phyloP scores from a whole-genome alignment of 192 early-diverging fungal genomes.

The Podila epicladia region DNA sequence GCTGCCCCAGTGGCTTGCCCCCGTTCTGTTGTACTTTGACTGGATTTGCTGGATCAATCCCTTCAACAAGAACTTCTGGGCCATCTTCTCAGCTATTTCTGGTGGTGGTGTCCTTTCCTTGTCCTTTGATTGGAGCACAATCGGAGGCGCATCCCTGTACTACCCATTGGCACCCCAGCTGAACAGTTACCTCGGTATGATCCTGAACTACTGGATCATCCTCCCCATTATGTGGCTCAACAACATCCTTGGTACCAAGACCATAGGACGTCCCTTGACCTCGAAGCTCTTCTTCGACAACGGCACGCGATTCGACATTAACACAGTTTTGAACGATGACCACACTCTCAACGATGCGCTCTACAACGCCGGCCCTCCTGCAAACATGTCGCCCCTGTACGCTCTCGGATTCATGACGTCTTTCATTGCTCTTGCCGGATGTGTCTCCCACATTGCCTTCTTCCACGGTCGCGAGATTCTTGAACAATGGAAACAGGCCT shows the following conservation, averaged over 20 bases:
- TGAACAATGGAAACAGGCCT: constrained; percentile 2
- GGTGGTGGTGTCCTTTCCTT: constrained; percentile 78
- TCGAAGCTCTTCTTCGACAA: constrained; percentile 22
- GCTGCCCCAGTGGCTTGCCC: constrained; percentile 35
- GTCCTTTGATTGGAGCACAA: constrained; percentile 72
- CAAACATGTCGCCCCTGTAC: constrained; percentile 56
- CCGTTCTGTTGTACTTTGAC: constrained; percentile 32
- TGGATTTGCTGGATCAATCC: constrained; percentile 37
- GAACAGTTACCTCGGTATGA: constrained; percentile 66
- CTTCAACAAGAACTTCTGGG: constrained; percentile 31
- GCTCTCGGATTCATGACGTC: constrained; percentile 43
- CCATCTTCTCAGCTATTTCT: constrained; percentile 52
- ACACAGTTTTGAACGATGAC: constrained; percentile 63
- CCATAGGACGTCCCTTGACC: constrained; percentile 18
- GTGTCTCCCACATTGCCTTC: constrained; percentile 64
- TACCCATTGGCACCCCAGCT: constrained; percentile 32
- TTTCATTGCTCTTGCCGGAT: constrained; percentile 59
- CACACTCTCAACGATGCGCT: constrained; percentile 60
- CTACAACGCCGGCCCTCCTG: constrained; percentile 58
- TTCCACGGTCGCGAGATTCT: constrained; percentile 71
- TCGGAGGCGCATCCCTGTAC: constrained; percentile 27
- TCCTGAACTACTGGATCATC: constrained; percentile 77
- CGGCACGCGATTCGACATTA: constrained; percentile 32
- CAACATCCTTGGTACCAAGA: constrained; percentile 51
- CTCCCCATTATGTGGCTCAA: constrained; percentile 74